Conservation (phyloP, 148 eudicot genomes). For the Silene conica region DNA sequence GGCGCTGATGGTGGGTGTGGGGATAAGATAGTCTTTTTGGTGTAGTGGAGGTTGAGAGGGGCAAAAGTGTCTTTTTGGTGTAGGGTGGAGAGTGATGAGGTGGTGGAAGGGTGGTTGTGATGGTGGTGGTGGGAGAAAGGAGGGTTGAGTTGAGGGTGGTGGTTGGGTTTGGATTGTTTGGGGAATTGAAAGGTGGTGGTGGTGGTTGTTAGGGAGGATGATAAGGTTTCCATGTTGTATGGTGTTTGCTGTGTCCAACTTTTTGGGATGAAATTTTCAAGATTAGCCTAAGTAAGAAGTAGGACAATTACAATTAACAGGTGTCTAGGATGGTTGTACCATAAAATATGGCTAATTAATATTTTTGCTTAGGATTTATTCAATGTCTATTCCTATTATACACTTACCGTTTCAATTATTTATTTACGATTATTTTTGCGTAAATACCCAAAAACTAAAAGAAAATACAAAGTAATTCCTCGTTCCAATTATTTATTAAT, state of each 20-base stretch:
- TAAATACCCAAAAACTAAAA: too few relatives aligned
- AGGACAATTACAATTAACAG: too few relatives aligned
- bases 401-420: too few relatives aligned
- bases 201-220: conserved; percentile 31
- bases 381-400: too few relatives aligned
- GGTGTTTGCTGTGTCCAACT: not conserved
- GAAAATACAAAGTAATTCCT: too few relatives aligned
- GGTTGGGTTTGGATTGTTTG: conserved; percentile 21
- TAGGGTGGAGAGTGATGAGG: conserved; percentile 17
- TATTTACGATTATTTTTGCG: too few relatives aligned
- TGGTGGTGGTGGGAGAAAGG: conserved; percentile 16
- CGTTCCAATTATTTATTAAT: too few relatives aligned
- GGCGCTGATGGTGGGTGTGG: not conserved
- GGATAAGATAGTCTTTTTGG: conserved; percentile 13
- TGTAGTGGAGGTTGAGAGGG: conserved; percentile 22
- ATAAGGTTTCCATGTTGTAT: conserved; percentile 46
- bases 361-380: too few relatives aligned
- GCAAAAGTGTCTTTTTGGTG: conserved; percentile 26
- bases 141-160: conserved; percentile 19
- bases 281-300: not conserved
- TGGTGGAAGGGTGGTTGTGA: conserved; percentile 12
- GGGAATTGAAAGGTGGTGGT: conserved; percentile 29
- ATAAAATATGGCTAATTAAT: too few relatives aligned
- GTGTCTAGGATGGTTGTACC: too few relatives aligned
- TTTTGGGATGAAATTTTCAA: not conserved